A percentile compares a stretch with the other conserved stretches of the same genome.
Evolutionary conservation across 1,139 yeast species (phyloP).

Genomic region (Pichia sp.): DNA sequence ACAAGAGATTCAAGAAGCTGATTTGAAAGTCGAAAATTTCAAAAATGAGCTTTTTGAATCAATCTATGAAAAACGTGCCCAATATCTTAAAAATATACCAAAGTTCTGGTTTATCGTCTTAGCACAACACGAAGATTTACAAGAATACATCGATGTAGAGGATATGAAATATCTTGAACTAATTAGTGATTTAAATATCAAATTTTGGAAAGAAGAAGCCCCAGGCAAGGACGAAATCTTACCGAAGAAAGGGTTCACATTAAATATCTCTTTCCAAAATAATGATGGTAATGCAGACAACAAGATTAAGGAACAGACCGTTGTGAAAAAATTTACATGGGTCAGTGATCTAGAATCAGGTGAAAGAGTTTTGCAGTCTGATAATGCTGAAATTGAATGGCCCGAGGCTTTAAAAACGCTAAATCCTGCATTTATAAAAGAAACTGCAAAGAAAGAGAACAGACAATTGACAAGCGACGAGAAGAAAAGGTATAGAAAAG

Average conservation of each 20-base stretch:
- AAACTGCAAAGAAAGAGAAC: conserved; percentile 24
- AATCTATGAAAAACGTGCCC: conserved; percentile 43
- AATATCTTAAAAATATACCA: conserved; percentile 40
- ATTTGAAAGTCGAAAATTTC: conserved; percentile 41
- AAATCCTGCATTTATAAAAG: conserved; percentile 41
- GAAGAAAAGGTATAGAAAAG: conserved; percentile 52
- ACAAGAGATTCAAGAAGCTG: conserved; percentile 45
- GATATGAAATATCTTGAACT: conserved; percentile 62
- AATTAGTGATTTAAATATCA: conserved; percentile 41
- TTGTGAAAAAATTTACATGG: conserved; percentile 45
- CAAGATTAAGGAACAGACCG: conserved; percentile 38
- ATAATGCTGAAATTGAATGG: conserved; percentile 44
- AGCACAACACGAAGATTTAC: conserved; percentile 69
- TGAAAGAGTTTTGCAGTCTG: conserved; percentile 44
- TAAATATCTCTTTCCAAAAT: conserved; percentile 43
- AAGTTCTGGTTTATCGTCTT: conserved; percentile 72
- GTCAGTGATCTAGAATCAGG: conserved; percentile 37
- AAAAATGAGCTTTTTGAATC: conserved; percentile 43
- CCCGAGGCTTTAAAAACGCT: conserved; percentile 46
- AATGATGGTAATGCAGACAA: conserved; percentile 26
- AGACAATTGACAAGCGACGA: conserved; percentile 31
- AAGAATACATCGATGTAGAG: conserved; percentile 57
- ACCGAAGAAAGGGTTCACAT: conserved; percentile 41
- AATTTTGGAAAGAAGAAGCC: conserved; percentile 13
- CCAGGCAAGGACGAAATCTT: conserved; percentile 22